These are phyloP conservation scores for Candida railenensis DNA, from an alignment of 805 yeast genomes.

Conservation along the genomic window DNA sequence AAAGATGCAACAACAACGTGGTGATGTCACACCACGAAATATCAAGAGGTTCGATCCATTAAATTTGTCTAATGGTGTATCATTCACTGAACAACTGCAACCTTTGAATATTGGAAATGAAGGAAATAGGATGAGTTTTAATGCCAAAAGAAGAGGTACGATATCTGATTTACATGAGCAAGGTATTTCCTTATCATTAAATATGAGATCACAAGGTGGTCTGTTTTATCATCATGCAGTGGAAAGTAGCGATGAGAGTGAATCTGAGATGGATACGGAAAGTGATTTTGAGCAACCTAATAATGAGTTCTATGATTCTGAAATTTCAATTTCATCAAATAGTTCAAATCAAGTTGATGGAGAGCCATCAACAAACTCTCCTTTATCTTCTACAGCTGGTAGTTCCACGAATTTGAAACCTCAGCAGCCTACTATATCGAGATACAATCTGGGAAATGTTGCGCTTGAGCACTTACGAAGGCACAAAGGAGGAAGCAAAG, in stretches of 20 bases:
- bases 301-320: neutral
- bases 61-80: slow-evolving; percentile 11
- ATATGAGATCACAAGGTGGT: slow-evolving; percentile 60
- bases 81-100: slow-evolving; percentile 16
- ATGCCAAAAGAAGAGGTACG: slow-evolving; percentile 43
- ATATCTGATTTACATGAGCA: slow-evolving; percentile 68
- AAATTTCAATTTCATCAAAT: neutral
- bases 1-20: slow-evolving; percentile 9
- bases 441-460: neutral
- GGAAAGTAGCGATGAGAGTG: slow-evolving; percentile 10
- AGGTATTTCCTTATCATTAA: slow-evolving; percentile 67
- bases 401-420: neutral
- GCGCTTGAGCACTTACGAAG: neutral
- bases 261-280: slow-evolving; percentile 2
- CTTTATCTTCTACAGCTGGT: neutral
- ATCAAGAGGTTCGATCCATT: slow-evolving; percentile 24
- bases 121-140: slow-evolving; percentile 7
- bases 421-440: neutral
- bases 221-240: slow-evolving; percentile 25
- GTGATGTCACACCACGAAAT: slow-evolving; percentile 1
- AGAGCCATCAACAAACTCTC: neutral
- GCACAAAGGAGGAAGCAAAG: neutral
- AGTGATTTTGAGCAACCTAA: slow-evolving; percentile 2
- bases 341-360: neutral
- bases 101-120: slow-evolving; percentile 7